phyloP scores from a whole-genome alignment of 176 grass and related monocot genomes.

The Guadua angustifolia region DNA sequence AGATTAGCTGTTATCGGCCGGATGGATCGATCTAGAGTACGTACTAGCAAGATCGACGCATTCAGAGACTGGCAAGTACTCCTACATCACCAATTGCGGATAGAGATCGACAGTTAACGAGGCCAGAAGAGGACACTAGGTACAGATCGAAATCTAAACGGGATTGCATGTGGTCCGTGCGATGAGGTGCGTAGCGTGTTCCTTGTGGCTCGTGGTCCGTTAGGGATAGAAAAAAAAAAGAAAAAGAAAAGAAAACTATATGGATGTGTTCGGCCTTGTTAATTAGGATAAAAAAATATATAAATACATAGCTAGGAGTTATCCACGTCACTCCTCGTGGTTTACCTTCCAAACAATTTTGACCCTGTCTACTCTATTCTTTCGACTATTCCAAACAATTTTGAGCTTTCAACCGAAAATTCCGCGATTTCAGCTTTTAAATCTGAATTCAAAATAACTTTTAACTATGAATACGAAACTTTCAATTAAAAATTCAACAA shows the following conservation, averaged over 20 bases:
- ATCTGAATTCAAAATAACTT: too few species aligned
- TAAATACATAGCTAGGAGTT: not conserved
- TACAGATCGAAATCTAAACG: not conserved
- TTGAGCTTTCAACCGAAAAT: too few species aligned
- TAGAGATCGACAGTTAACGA: not conserved
- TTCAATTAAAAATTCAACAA: too few species aligned
- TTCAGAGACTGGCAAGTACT: too few species aligned
- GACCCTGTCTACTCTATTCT: not conserved
- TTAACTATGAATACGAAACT: too few species aligned
- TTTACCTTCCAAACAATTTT: not conserved
- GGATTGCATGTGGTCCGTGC: conserved; percentile 20
- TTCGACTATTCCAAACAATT: not conserved
- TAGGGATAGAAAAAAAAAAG: not conserved
- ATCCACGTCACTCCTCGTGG: conserved; percentile 36
- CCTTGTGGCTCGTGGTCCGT: conserved; percentile 38
- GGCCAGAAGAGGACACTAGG: not conserved
- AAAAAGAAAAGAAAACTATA: not conserved
- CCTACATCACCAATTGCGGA: too few species aligned
- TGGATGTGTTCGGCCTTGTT: not conserved
- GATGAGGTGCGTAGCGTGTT: conserved; percentile 34
- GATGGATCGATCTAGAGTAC: not conserved
- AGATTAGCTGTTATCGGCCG: not conserved
- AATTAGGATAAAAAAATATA: not conserved
- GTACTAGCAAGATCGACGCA: too few species aligned
- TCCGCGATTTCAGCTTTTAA: too few species aligned